phyloP scores from a whole-genome alignment of 176 grass and related monocot species.

The Pontederia paniculata region DNA sequence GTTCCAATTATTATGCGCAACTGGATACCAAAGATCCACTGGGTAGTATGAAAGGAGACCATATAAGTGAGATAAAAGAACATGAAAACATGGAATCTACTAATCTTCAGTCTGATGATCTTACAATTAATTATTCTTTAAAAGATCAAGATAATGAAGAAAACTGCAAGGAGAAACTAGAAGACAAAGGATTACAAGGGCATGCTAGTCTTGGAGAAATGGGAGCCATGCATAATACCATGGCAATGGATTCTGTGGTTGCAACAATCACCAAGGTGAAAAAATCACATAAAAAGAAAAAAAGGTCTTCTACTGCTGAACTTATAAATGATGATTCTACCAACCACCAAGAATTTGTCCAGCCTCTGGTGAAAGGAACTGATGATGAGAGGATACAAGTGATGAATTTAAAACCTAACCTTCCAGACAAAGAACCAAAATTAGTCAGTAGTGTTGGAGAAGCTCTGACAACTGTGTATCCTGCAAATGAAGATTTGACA shows the following conservation, averaged over 20 bases:
- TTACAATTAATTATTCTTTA: conserved; percentile 11
- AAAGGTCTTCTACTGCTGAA: conserved; percentile 30
- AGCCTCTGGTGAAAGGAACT: not conserved
- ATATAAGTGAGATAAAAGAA: conserved; percentile 23
- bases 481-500: not conserved
- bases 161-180: conserved; percentile 14
- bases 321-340: conserved; percentile 22
- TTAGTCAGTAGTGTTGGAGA: not conserved
- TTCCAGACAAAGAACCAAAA: conserved; percentile 7
- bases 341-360: not conserved
- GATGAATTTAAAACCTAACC: not conserved
- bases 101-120: conserved; percentile 3
- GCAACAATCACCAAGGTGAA: conserved; percentile 8
- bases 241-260: conserved; percentile 4
- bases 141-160: conserved; percentile 17
- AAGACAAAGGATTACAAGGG: conserved; percentile 15
- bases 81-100: conserved; percentile 17
- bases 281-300: conserved; percentile 21
- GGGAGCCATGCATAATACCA: conserved; percentile 20
- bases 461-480: not conserved
- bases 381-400: not conserved
- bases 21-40: conserved; percentile 13
- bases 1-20: conserved; percentile 8
- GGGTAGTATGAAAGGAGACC: conserved; percentile 27
- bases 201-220: conserved; percentile 7